phyloP scores from a whole-genome alignment of 1,284 basidiomycete species.

The Ganoderma lingzhi region DNA sequence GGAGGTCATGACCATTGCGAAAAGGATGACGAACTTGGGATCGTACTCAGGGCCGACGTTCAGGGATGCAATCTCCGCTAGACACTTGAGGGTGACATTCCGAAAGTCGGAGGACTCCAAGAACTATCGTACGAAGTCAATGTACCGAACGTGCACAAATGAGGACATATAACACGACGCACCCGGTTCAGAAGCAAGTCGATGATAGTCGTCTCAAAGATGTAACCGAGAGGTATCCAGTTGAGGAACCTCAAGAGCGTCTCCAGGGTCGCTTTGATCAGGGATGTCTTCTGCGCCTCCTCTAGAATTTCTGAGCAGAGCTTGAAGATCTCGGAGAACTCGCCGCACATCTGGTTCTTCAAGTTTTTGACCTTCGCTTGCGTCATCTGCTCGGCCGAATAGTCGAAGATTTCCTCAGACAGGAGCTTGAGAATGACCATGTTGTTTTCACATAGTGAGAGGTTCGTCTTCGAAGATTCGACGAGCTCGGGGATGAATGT shows the following conservation, averaged over 20 bases:
- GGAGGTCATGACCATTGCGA: slow-evolving; percentile 98
- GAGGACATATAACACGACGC: slow-evolving; percentile 43
- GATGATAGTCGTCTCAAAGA: slow-evolving; percentile 98
- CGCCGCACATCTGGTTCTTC: slow-evolving; percentile 98
- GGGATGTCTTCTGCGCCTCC: slow-evolving; percentile 96
- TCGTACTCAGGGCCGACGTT: slow-evolving; percentile 99
- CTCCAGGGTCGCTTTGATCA: slow-evolving; percentile 96
- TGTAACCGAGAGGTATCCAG: slow-evolving; percentile 99
- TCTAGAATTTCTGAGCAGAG: slow-evolving; percentile 96
- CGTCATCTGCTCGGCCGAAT: slow-evolving; percentile 98
- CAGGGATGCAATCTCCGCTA: slow-evolving; percentile 96
- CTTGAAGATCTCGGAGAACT: slow-evolving; percentile 97
- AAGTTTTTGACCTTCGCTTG: slow-evolving; percentile 97
- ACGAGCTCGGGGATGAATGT: slow-evolving; percentile 98
- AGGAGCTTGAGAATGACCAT: slow-evolving; percentile 99
- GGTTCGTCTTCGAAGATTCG: slow-evolving; percentile 95
- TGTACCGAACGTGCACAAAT: background rate
- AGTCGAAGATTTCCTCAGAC: slow-evolving; percentile 99
- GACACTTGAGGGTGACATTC: slow-evolving; percentile 96
- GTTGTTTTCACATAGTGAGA: slow-evolving; percentile 99
- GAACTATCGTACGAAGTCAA: slow-evolving; percentile 65
- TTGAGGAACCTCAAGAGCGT: slow-evolving; percentile 97
- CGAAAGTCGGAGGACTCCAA: slow-evolving; percentile 97
- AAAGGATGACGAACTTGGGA: slow-evolving; percentile 96
- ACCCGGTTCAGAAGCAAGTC: slow-evolving; percentile 92